Evolutionary conservation across 345 rosid species (phyloP).

Genomic region (Salix arbutifolia): DNA sequence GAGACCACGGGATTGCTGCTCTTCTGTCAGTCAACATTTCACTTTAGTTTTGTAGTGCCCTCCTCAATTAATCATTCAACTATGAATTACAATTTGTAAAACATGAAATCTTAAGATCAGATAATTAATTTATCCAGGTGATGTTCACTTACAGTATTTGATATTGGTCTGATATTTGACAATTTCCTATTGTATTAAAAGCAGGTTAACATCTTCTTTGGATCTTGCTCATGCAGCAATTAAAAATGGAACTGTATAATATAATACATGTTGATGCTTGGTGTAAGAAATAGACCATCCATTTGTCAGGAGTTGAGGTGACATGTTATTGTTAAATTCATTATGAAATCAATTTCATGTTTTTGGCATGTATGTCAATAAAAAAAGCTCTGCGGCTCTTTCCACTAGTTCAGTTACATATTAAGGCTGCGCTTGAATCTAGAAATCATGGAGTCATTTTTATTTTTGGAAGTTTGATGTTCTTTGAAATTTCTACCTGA

Average conservation of each 20-base stretch:
- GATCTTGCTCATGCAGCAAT: no score
- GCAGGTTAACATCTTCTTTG: no score
- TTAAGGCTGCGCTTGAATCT: neutral
- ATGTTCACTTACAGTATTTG: no score
- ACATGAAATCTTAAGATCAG: neutral
- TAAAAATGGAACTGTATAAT: no score
- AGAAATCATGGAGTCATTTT: neutral
- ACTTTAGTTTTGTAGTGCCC: neutral
- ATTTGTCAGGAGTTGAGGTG: no score
- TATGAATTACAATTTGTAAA: neutral
- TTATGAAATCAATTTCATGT: no score
- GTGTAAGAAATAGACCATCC: no score
- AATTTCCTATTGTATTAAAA: no score
- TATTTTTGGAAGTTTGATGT: constrained; percentile 5
- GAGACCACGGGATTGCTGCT: neutral
- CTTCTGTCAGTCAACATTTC: neutral
- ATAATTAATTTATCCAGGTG: neutral
- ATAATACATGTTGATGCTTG: no score
- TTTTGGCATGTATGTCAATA: no score
- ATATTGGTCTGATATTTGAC: no score
- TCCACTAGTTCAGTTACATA: neutral
- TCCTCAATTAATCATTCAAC: neutral
- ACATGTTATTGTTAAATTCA: no score
- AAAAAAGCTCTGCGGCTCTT: neutral
- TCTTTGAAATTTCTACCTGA: constrained; percentile 20